Evolutionary conservation across 2,329 filamentous ascomycete genomes (phyloP), one percentile per base, ranked within the genome.

Genomic region (Sporothrix luriei): DNA sequence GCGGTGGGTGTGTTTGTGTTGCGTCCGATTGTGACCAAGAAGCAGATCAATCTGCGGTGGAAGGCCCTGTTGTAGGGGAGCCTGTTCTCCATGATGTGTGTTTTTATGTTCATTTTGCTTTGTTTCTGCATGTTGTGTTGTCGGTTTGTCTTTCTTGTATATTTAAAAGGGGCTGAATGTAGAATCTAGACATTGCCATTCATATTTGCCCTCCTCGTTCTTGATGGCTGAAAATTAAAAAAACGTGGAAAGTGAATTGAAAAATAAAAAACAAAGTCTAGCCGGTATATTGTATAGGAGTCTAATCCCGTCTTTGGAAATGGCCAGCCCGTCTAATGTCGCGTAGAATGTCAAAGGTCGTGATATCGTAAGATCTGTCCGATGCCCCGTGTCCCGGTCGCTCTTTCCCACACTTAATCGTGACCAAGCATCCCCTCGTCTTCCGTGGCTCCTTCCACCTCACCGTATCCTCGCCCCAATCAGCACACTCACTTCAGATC

Each of bases 1-100:
- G 87, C 87, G 59, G 84, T 87, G 51, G 93, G 93, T 59, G 94
- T 97, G 19, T 79, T 89, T 73, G 86, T 92, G 69, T 82, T 98
- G 76, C 90, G 90, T 68, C 95, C 95, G 38, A 88, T 98, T 87
- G 95, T 87, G n/a, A 79, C 83, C 74, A 86, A 86, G 74, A 91
- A 90, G 77, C 88, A 91, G 75, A 90, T 91, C 75, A 87, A 91
- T 79, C 80, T 84, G 73, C 80, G 85, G 72, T 91, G 89, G 90
- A 79, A 80, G 73, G 80, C 80, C 9, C 74, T 76, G 1, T 66
- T 74, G 70, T 79, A 76, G 67, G 29, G 13, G 14, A 26, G 48
- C 46, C 46, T 66, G 48, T 49, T 67, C n/a, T 66, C 43, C 33
- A 16, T 61, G 29, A 11, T 55, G 14, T 55, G n/a, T 16, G 13